A percentile compares a stretch with the other conserved stretches of the same genome.
These are phyloP conservation scores for Sclerospora graminicola DNA, from an alignment of 352 stramenopile genomes.

Conservation along the genomic window DNA sequence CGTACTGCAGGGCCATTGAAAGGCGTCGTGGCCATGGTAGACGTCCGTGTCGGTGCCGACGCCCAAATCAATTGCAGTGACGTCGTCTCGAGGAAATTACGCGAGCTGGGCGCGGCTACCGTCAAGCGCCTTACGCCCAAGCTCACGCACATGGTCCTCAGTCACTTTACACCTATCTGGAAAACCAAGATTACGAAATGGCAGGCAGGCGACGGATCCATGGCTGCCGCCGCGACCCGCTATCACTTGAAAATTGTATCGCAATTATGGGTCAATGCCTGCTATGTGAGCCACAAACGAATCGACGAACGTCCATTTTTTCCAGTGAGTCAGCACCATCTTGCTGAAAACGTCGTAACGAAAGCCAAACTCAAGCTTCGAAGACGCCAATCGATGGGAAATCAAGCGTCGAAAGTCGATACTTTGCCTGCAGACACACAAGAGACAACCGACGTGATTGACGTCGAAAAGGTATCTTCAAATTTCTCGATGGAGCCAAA, in stretches of 20 bases:
- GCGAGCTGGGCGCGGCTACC: constrained; percentile 51
- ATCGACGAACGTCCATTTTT: constrained; percentile 72
- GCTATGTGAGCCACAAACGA: constrained; percentile 53
- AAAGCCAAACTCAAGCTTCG: constrained; percentile 10
- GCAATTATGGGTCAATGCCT: constrained; percentile 78
- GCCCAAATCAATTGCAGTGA: constrained; percentile 74
- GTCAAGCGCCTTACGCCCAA: constrained; percentile 53
- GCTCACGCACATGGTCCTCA: constrained; percentile 72
- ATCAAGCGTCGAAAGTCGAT: too few species aligned
- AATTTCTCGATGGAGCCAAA: too few species aligned
- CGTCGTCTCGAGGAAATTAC: constrained; percentile 55
- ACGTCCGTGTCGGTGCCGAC: constrained; percentile 57
- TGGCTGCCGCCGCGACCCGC: constrained; percentile 14
- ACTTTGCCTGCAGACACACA: too few species aligned
- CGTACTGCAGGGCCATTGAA: constrained; percentile 16
- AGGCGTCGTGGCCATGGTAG: constrained; percentile 61
- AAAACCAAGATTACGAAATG: constrained; percentile 68
- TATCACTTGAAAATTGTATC: constrained; percentile 64
- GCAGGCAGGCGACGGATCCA: constrained; percentile 28
- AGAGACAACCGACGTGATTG: constrained; percentile 1
- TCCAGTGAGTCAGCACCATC: constrained; percentile 40
- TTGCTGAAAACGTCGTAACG: not conserved
- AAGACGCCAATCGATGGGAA: constrained; percentile 17
- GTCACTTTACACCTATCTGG: constrained; percentile 49
- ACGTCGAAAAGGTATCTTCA: too few species aligned